A percentile compares a stretch with the other conserved stretches of the same genome.
These are phyloP conservation scores for Spiraea crenata DNA, from an alignment of 331 rosid species.

Conservation along the genomic window DNA sequence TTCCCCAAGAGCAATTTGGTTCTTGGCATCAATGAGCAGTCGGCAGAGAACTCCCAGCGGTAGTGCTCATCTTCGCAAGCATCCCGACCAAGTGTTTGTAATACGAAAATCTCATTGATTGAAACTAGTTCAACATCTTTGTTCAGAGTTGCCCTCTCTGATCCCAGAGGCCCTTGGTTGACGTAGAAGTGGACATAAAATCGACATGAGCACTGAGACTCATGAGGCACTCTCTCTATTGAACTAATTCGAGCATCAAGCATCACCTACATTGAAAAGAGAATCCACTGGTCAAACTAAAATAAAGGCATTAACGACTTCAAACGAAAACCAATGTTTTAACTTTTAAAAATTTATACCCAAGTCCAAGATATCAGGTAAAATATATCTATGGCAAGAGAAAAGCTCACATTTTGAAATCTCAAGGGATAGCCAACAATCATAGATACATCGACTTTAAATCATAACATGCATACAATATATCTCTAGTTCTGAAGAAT, in stretches of 20 bases:
- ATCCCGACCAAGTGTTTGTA: conserved; percentile 56
- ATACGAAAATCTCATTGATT: conserved; percentile 59
- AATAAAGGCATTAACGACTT: conserved; percentile 11
- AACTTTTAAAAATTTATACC: background rate
- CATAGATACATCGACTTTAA: background rate
- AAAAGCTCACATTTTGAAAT: background rate
- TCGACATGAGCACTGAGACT: conserved; percentile 58
- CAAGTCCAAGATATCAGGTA: background rate
- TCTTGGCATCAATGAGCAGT: conserved; percentile 47
- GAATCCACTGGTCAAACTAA: conserved; percentile 22
- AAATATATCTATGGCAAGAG: background rate
- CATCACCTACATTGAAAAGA: conserved; percentile 50
- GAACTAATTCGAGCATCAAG: conserved; percentile 84
- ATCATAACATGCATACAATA: background rate
- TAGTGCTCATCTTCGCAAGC: conserved; percentile 49
- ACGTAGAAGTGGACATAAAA: conserved; percentile 70
- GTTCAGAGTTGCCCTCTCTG: conserved; percentile 54
- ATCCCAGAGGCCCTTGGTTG: conserved; percentile 77
- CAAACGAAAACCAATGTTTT: background rate
- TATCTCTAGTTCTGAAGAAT: background rate
- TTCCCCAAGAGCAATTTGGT: conserved; percentile 71
- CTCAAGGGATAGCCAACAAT: background rate
- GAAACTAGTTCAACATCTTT: conserved; percentile 55
- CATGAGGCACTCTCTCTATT: conserved; percentile 76
- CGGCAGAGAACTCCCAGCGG: conserved; percentile 75